Evolutionary conservation across 108 stramenopile species (phyloP).

Genomic region (Discostella pseudostelligera): DNA sequence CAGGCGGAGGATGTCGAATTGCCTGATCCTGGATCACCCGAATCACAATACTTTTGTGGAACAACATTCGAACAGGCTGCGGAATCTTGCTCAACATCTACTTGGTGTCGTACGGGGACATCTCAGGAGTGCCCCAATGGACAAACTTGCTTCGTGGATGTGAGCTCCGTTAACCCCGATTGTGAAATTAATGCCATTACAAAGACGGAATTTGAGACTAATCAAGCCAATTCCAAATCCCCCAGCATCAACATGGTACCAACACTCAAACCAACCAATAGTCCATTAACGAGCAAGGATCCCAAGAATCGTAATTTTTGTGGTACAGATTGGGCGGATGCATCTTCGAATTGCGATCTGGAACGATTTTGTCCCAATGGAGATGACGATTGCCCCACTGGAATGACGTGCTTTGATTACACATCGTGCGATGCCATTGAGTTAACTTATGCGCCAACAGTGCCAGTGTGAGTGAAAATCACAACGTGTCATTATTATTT

Average conservation of each 20-base stretch:
- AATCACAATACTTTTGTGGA: constrained; percentile 35
- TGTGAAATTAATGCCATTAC: constrained; percentile 47
- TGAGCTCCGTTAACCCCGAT: constrained; percentile 22
- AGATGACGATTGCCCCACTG: constrained; percentile 26
- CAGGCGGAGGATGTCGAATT: constrained; percentile 7
- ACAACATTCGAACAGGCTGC: constrained; percentile 31
- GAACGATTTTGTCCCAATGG: constrained; percentile 38
- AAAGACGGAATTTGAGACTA: constrained; percentile 32
- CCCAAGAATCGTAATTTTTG: constrained; percentile 33
- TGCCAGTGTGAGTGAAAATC: too few relatives aligned
- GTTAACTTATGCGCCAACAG: constrained; percentile 23
- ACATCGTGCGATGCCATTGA: constrained; percentile 33
- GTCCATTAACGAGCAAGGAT: constrained; percentile 12
- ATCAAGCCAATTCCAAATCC: neutral
- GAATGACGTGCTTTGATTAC: constrained; percentile 32
- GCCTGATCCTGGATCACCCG: constrained; percentile 31
- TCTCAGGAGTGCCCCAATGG: constrained; percentile 50
- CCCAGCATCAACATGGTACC: neutral
- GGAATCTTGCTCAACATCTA: constrained; percentile 10
- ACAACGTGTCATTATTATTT: neutral
- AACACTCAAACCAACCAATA: neutral
- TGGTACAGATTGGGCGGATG: constrained; percentile 38
- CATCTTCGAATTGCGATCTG: constrained; percentile 27
- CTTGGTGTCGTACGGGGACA: constrained; percentile 40
- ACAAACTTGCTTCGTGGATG: constrained; percentile 32